A percentile compares a stretch with the other conserved stretches of the same genome.
These are phyloP conservation scores for Penicillium sp. DNA, from an alignment of 2,329 filamentous ascomycete genomes.

Conservation along the genomic window DNA sequence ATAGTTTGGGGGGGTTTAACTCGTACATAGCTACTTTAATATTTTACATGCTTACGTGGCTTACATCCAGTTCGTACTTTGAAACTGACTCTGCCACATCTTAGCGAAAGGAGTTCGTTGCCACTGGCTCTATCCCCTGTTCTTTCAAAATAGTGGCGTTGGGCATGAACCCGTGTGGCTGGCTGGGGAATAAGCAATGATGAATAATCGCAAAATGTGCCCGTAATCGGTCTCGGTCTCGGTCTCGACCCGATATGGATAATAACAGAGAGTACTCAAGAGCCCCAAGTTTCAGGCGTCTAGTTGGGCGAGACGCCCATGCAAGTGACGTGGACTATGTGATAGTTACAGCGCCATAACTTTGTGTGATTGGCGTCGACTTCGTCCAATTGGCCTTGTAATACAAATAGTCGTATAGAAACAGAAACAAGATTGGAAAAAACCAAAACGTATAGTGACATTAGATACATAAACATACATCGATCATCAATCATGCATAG, in stretches of 20 bases:
- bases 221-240: not conserved
- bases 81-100: not conserved
- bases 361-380: not conserved
- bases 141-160: not conserved
- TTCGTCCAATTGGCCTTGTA: no score
- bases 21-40: not conserved
- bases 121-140: not conserved
- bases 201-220: not conserved
- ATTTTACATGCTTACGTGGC: not conserved
- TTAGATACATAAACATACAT: constrained; percentile 7
- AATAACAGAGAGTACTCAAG: not conserved
- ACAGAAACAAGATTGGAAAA: not conserved
- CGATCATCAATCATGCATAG: constrained; percentile 6
- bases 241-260: not conserved
- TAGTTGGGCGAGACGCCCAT: constrained; percentile 1
- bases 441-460: constrained; percentile 1
- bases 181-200: not conserved
- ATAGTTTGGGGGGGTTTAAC: no score
- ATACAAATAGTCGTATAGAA: not conserved
- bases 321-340: not conserved
- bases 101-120: not conserved
- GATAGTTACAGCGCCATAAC: not conserved
- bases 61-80: not conserved
- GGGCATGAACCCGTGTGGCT: not conserved
- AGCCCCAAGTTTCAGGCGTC: not conserved